Base-by-base conservation (phyloP, 2,329 filamentous ascomycete species). In the Akanthomyces uredinophilus region DNA sequence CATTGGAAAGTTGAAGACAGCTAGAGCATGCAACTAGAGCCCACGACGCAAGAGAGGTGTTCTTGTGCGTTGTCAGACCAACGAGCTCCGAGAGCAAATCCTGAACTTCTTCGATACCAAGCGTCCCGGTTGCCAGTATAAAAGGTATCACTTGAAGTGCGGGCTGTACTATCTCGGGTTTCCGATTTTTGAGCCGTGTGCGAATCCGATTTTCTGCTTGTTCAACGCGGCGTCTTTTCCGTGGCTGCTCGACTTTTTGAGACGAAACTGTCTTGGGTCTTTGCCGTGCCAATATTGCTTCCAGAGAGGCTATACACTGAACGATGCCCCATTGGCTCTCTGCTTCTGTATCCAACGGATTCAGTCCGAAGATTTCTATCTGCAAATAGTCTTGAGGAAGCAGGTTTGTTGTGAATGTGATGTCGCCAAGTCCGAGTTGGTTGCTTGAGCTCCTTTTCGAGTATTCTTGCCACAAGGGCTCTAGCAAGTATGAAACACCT, bases 381-480 rank as follows among this genome's bases (percentile, higher is more conserved):
- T 74, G 74, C 59, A 83, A 83, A 67, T 74, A 79, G 68, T 79
- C 74, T 59, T 68, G 62, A 65, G 79, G 70, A 70, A 78, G 69
- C 69, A 71, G 67, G 69, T 80, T 71, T 67, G 78, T 67, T 51
- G 81, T 70, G 65, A 90, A 89, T 0, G 81, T 77, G 29, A 97
- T 71, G 68, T 97, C 90, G 64, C 91, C 86, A n/a, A 96, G 76
- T 65, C 92, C 89, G 13, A 98, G 79, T 43, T 88, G 84, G 53
- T 90, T 87, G 63, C 86, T 85, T 53, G 90, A 86, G 41, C 86
- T 80, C 64, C 92, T 83, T 65, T 81, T 87, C 4, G 85, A 81
- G 73, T 98, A 98, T 69, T 97, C 94, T 10, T 77, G 77, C 78
- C 88, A 89, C n/a, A 99, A 75, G 4, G 83, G 79, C 50, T 92